phyloP scores from a whole-genome alignment of 2,329 filamentous ascomycete genomes.

The Arthrobotrys iridis region DNA sequence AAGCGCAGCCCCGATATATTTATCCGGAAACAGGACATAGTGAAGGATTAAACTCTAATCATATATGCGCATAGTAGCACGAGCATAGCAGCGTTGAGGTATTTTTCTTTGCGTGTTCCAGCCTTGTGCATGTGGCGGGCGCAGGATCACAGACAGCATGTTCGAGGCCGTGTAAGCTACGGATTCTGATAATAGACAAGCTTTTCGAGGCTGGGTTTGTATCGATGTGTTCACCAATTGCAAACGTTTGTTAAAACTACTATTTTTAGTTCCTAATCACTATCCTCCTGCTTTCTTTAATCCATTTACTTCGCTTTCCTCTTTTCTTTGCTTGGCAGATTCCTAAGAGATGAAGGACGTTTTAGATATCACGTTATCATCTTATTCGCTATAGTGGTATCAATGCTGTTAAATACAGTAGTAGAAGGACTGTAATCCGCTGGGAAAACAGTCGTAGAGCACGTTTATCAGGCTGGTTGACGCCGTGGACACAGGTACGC shows the following conservation, averaged over 20 bases:
- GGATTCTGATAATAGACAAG: too few species aligned
- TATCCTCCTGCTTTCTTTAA: too few species aligned
- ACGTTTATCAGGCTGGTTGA: constrained; percentile 2
- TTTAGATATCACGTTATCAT: neutral
- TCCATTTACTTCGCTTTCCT: too few species aligned
- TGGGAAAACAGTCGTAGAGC: neutral
- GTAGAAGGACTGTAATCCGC: neutral
- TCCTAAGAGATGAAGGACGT: neutral
- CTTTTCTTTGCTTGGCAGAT: neutral
- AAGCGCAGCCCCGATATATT: too few species aligned
- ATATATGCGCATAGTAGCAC: neutral
- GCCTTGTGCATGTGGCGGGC: neutral
- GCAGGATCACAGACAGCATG: neutral
- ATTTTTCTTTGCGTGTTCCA: neutral
- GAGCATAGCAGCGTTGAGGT: neutral
- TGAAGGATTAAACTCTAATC: neutral
- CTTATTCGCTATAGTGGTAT: constrained; percentile 12
- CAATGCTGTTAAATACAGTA: constrained; percentile 6
- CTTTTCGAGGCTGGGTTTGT: too few species aligned
- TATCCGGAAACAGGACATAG: neutral
- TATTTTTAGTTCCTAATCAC: too few species aligned
- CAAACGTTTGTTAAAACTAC: too few species aligned
- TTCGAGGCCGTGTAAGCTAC: too few species aligned
- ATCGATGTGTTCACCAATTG: too few species aligned
- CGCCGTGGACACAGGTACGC: neutral